A percentile compares a stretch with the other conserved stretches of the same genome.
These are phyloP conservation scores for Eruca vesicaria DNA, from an alignment of 441 rosid species.

Conservation along the genomic window DNA sequence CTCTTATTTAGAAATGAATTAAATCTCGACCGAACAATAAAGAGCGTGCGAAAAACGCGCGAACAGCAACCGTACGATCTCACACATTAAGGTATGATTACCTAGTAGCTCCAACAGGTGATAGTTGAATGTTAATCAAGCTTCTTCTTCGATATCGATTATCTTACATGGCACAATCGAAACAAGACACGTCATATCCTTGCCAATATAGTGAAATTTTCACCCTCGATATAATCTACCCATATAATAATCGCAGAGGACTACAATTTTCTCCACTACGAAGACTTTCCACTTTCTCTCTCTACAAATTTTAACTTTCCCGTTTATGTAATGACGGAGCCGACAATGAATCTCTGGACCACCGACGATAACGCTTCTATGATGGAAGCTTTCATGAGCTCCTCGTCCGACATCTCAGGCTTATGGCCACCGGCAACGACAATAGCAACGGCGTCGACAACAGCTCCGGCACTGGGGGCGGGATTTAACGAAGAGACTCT, in stretches of 20 bases:
- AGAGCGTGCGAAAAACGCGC: background rate
- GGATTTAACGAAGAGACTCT: conserved; percentile 73
- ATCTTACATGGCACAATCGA: background rate
- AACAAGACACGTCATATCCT: background rate
- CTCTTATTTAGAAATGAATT: background rate
- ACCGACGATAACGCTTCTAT: conserved; percentile 86
- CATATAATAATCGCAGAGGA: conserved; percentile 26
- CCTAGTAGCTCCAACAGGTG: conserved; percentile 19
- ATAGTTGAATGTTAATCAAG: conserved; percentile 15
- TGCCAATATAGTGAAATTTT: background rate
- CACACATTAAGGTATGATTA: too few relatives aligned
- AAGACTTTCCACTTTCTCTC: conserved; percentile 10
- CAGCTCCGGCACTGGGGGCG: conserved; percentile 18
- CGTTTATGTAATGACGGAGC: conserved; percentile 54
- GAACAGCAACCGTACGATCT: conserved; percentile 13
- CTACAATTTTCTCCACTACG: conserved; percentile 14
- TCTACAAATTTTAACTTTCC: background rate
- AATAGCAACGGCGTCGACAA: conserved; percentile 19
- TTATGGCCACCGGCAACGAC: conserved; percentile 64
- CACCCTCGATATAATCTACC: conserved; percentile 12
- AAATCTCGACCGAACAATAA: conserved; percentile 8
- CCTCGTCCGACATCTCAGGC: conserved; percentile 65
- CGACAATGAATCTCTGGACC: conserved; percentile 84
- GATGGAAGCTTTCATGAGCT: conserved; percentile 95
- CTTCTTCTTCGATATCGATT: background rate